Conservation (phyloP, 2,329 filamentous ascomycete species). For the Seiridium cupressi region DNA sequence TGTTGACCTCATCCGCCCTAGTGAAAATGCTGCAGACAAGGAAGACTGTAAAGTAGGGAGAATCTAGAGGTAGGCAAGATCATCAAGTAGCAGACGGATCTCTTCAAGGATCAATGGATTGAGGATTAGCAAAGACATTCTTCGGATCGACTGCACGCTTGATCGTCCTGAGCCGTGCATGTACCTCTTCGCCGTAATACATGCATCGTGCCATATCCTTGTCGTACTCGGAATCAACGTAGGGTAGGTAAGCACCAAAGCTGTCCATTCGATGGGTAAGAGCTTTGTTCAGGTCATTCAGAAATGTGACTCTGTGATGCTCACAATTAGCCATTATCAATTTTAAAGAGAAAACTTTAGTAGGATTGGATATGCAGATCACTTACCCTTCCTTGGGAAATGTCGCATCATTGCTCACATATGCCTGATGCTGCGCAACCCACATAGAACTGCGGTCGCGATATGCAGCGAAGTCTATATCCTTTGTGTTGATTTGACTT, state of each 20-base stretch:
- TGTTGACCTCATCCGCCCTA: too few relatives aligned
- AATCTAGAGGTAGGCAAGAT: too few relatives aligned
- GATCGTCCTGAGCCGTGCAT: constrained; percentile 14
- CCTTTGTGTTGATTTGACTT: constrained; percentile 26
- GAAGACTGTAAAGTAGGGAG: too few relatives aligned
- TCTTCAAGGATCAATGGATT: constrained; percentile 16
- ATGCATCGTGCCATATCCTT: constrained; percentile 17
- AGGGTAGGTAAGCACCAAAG: constrained; percentile 23
- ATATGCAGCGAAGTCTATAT: constrained; percentile 19
- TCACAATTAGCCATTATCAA: too few relatives aligned
- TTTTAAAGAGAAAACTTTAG: too few relatives aligned
- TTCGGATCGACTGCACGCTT: constrained; percentile 22
- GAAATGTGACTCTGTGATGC: constrained; percentile 16
- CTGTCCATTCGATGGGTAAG: constrained; percentile 14
- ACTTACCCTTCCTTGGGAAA: constrained; percentile 14
- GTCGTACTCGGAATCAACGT: constrained; percentile 21
- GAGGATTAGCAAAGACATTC: constrained; percentile 24
- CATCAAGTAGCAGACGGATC: too few relatives aligned
- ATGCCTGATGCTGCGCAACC: constrained; percentile 29
- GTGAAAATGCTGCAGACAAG: too few relatives aligned
- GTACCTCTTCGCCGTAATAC: constrained; percentile 20
- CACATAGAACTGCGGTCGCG: constrained; percentile 28
- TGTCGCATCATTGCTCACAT: constrained; percentile 5
- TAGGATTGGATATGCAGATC: too few relatives aligned
- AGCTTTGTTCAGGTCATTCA: constrained; percentile 18